Percentiles rank a stretch among this genome's conserved stretches.
These are phyloP conservation scores for Actinomortierella wolfii DNA, from an alignment of 371 early-diverging fungal genomes.

Conservation along the genomic window DNA sequence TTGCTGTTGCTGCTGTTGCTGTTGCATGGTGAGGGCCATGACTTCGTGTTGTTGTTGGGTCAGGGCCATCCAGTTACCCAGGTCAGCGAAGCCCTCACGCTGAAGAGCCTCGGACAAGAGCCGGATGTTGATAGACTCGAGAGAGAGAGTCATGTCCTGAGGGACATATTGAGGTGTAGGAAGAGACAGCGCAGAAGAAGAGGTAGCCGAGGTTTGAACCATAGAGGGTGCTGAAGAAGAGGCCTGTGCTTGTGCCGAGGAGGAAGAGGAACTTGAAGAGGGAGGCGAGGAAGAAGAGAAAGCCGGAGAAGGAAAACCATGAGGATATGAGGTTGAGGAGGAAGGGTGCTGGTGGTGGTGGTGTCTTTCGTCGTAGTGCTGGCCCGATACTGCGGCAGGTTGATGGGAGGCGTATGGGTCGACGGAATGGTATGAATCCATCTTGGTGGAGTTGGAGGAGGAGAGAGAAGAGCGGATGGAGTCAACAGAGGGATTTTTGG, in stretches of 20 bases:
- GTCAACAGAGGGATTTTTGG: neutral
- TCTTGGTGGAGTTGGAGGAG: neutral
- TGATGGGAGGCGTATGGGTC: conserved; percentile 14
- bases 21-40: conserved; percentile 21
- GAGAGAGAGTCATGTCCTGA: conserved; percentile 10
- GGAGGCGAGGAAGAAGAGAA: conserved; percentile 7
- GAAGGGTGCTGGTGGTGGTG: conserved; percentile 38
- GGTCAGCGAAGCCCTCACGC: conserved; percentile 36
- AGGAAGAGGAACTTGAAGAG: conserved; percentile 16
- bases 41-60: conserved; percentile 39
- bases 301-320: neutral
- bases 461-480: conserved; percentile 2
- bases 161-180: conserved; percentile 21
- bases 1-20: conserved; percentile 18
- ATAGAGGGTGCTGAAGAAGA: neutral
- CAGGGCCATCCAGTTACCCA: conserved; percentile 24
- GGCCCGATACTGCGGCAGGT: conserved; percentile 20
- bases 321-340: conserved; percentile 14
- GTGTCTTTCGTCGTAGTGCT: neutral
- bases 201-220: conserved; percentile 5
- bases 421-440: conserved; percentile 8
- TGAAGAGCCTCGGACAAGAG: conserved; percentile 35
- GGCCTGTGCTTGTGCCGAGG: conserved; percentile 5
- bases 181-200: neutral
- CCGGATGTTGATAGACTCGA: conserved; percentile 6